Evolutionary conservation across 805 yeast genomes (phyloP).

Genomic region (Sugiyamaella lignohabitans): DNA sequence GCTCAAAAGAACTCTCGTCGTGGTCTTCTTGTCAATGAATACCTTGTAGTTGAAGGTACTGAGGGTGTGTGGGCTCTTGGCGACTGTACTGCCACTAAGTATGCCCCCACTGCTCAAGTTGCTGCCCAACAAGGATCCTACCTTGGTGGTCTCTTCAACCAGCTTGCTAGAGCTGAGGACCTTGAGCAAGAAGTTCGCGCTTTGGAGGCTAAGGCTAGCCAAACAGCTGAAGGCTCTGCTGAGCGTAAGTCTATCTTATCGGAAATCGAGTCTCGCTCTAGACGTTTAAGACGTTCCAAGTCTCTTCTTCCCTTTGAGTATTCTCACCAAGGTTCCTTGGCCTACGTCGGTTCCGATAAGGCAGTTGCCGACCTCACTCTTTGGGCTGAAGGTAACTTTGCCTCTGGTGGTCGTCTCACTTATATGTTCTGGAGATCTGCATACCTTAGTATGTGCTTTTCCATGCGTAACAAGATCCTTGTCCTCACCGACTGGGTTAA

Average conservation of each 20-base stretch:
- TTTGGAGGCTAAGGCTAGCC: slow-evolving; percentile 32
- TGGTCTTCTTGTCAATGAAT: slow-evolving; percentile 82
- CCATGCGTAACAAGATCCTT: slow-evolving; percentile 79
- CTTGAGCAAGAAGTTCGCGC: slow-evolving; percentile 35
- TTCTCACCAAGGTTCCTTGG: slow-evolving; percentile 86
- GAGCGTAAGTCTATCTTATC: slow-evolving; percentile 36
- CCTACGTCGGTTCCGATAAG: slow-evolving; percentile 84
- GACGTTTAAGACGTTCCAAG: slow-evolving; percentile 33
- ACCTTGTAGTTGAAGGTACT: slow-evolving; percentile 74
- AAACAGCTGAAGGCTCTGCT: slow-evolving; percentile 21
- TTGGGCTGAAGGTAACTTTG: slow-evolving; percentile 62
- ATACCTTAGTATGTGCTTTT: slow-evolving; percentile 85
- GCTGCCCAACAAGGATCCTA: slow-evolving; percentile 91
- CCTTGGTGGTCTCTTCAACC: slow-evolving; percentile 66
- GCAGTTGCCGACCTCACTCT: slow-evolving; percentile 86
- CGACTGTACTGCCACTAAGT: slow-evolving; percentile 85
- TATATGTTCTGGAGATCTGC: slow-evolving; percentile 94
- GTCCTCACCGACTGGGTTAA: slow-evolving; percentile 87
- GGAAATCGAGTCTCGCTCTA: slow-evolving; percentile 42
- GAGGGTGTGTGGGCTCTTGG: slow-evolving; percentile 83
- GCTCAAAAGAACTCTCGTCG: slow-evolving; percentile 77
- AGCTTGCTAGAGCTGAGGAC: slow-evolving; percentile 34
- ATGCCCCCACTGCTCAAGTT: slow-evolving; percentile 96
- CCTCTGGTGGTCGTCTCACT: slow-evolving; percentile 79
- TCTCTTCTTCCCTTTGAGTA: slow-evolving; percentile 57